Percentiles rank a stretch among this genome's conserved stretches.
phyloP scores from a whole-genome alignment of 1,284 basidiomycete species.

The Trichosporon coremiiforme region DNA sequence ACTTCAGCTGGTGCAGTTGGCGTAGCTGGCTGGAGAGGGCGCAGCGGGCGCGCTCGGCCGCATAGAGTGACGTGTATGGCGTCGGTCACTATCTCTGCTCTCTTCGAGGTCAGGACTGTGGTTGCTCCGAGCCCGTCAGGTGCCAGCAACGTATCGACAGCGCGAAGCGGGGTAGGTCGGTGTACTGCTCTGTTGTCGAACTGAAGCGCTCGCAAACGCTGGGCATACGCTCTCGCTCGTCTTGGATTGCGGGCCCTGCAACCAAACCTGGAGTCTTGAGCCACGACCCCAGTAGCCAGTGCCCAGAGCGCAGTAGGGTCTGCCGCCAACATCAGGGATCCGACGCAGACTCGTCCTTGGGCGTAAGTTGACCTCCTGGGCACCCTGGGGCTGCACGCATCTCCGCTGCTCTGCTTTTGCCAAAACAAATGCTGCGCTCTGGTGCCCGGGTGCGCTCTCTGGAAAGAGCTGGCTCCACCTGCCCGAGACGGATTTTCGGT shows the following conservation, averaged over 20 bases:
- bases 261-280: not conserved
- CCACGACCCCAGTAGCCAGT: not conserved
- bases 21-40: not conserved
- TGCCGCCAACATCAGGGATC: not conserved
- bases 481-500: not conserved
- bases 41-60: not conserved
- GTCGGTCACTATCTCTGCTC: not conserved
- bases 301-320: not conserved
- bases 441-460: too few relatives aligned
- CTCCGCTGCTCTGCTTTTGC: not conserved
- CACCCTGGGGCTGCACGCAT: not conserved
- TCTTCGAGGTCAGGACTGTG: not conserved
- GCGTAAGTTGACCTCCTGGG: not conserved
- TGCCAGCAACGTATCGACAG: too few relatives aligned
- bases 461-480: not conserved
- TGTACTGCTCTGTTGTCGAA: not conserved
- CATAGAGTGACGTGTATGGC: constrained; percentile 4
- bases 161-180: too few relatives aligned
- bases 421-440: not conserved
- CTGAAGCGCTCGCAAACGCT: not conserved
- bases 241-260: not conserved
- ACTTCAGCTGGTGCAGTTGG: not conserved
- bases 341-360: not conserved
- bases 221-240: not conserved
- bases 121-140: not conserved